Evolutionary conservation across 2,329 filamentous ascomycete genomes (phyloP).

Genomic region (Thielaviopsis cerberus): DNA sequence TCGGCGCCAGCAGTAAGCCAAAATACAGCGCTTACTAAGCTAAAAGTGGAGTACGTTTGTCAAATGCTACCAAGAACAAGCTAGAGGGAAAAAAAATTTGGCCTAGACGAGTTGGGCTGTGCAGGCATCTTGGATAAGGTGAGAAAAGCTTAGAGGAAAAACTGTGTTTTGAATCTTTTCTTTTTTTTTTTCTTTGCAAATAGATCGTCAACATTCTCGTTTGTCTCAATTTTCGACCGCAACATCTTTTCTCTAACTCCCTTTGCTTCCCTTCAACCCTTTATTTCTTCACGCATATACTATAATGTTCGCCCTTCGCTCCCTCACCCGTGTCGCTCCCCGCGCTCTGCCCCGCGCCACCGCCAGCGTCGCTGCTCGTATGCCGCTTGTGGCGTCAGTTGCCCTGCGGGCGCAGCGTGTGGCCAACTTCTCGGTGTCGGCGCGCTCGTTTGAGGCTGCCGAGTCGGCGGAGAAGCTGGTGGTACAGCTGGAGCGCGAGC

Average conservation of each 20-base stretch:
- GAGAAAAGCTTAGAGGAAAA: neutral
- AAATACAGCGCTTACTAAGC: neutral
- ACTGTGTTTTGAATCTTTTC: neutral
- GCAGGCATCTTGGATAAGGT: neutral
- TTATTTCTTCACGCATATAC: slow-evolving; percentile 6
- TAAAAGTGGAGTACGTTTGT: neutral
- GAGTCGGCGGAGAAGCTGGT: slow-evolving; percentile 35
- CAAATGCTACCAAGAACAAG: neutral
- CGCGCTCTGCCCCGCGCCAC: slow-evolving; percentile 27
- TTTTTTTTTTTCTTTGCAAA: neutral
- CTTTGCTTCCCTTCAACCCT: slow-evolving; percentile 11
- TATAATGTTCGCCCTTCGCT: slow-evolving; percentile 52
- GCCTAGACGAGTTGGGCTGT: neutral
- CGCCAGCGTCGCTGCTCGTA: slow-evolving; percentile 4
- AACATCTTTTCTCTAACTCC: neutral
- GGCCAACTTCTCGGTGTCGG: slow-evolving; percentile 22
- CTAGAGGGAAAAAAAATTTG: neutral
- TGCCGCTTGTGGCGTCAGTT: slow-evolving; percentile 6
- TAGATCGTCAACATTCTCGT: neutral
- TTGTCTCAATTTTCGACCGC: neutral
- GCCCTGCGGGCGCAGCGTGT: slow-evolving; percentile 25
- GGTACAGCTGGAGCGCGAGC: slow-evolving; percentile 63
- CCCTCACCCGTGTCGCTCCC: slow-evolving; percentile 47
- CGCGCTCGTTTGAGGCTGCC: slow-evolving; percentile 46
- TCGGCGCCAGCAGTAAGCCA: too few relatives aligned